Evolutionary conservation across 2,329 filamentous ascomycete genomes (phyloP).

Genomic region (Spiromastix sp.): DNA sequence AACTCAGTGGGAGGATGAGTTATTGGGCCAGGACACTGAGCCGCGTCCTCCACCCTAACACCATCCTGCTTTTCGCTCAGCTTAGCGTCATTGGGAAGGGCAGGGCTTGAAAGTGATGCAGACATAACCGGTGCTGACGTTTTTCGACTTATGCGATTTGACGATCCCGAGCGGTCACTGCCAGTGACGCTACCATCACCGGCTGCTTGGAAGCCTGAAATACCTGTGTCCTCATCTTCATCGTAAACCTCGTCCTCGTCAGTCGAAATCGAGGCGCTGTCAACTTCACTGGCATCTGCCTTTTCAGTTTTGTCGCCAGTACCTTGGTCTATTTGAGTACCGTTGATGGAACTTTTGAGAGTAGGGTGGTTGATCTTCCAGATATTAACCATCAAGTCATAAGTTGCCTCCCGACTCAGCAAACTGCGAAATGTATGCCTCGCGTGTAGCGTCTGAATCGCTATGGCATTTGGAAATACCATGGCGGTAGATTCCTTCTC

Average conservation of each 20-base stretch:
- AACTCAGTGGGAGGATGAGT: constrained; percentile 80
- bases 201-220: constrained; percentile 47
- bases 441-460: constrained; percentile 90
- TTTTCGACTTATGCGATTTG: constrained; percentile 57
- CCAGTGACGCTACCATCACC: constrained; percentile 43
- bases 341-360: constrained; percentile 81
- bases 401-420: constrained; percentile 86
- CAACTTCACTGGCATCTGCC: constrained; percentile 57
- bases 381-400: constrained; percentile 93
- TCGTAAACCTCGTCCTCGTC: constrained; percentile 55
- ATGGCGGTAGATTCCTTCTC: constrained; percentile 95
- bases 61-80: constrained; percentile 38
- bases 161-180: constrained; percentile 38
- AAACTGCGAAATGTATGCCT: constrained; percentile 95
- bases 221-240: constrained; percentile 41
- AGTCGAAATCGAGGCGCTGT: constrained; percentile 67
- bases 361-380: constrained; percentile 96
- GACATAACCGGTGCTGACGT: constrained; percentile 45
- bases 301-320: constrained; percentile 88
- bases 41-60: constrained; percentile 21
- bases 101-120: constrained; percentile 29
- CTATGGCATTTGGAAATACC: constrained; percentile 92
- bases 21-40: constrained; percentile 74
- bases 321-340: constrained; percentile 69
- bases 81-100: constrained; percentile 26